Conservation (phyloP, 2,329 filamentous ascomycete genomes). For the Cordyceps javanica region DNA sequence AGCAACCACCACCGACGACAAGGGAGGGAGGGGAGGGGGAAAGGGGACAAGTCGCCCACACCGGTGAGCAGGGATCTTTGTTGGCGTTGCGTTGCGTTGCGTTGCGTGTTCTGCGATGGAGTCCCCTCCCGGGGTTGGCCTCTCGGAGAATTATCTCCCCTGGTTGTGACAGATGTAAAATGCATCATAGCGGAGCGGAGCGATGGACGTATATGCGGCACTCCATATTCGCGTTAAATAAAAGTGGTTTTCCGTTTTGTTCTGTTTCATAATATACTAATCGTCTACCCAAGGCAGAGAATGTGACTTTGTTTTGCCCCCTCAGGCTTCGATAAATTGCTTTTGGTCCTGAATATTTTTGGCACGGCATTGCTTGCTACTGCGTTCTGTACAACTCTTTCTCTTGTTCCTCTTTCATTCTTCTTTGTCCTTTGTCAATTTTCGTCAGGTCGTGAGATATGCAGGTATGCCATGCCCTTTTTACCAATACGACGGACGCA, state of each 20-base stretch:
- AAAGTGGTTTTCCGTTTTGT: not conserved
- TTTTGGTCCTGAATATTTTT: not conserved
- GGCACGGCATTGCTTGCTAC: not conserved
- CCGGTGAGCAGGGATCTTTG: constrained; percentile 6
- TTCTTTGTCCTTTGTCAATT: constrained; percentile 6
- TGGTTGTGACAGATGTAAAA: no score
- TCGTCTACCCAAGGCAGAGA: not conserved
- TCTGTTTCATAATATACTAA: not conserved
- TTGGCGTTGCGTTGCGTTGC: not conserved
- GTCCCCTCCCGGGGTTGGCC: no score
- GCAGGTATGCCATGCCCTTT: not conserved
- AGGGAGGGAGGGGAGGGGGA: not conserved
- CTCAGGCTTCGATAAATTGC: not conserved
- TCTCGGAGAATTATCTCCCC: no score
- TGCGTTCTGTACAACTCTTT: constrained; percentile 6
- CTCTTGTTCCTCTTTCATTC: constrained; percentile 3
- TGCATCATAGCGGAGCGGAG: no score
- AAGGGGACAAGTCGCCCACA: not conserved
- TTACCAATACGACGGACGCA: constrained; percentile 57
- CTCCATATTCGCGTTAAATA: not conserved
- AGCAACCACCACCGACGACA: no score
- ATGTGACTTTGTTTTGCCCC: not conserved
- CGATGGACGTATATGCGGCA: no score
- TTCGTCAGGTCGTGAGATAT: constrained; percentile 2
- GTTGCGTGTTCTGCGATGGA: not conserved